Evolutionary conservation across 768 basidiomycete species (phyloP).

Genomic region (Lentinula boryana): DNA sequence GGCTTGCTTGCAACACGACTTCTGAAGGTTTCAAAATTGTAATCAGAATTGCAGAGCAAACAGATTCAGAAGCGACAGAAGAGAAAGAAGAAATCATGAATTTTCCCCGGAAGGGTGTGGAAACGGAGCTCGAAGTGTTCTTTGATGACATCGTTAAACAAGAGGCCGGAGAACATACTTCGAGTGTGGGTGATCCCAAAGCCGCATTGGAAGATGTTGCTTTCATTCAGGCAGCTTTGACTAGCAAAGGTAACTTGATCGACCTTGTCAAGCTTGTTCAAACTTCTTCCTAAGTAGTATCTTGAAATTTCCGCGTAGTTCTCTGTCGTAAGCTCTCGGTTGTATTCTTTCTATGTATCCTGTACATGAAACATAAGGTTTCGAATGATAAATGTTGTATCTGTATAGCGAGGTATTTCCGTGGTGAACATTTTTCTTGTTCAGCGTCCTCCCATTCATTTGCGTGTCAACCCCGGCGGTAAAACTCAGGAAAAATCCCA

Average conservation of each 20-base stretch:
- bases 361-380: neutral
- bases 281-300: neutral
- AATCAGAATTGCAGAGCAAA: constrained; percentile 9
- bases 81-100: constrained; percentile 41
- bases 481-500: neutral
- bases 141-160: constrained; percentile 33
- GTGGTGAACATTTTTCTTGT: neutral
- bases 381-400: neutral
- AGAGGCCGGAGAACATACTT: constrained; percentile 33
- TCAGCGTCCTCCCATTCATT: neutral
- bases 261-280: constrained; percentile 40
- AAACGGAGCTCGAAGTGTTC: constrained; percentile 54
- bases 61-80: constrained; percentile 10
- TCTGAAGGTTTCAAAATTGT: constrained; percentile 27
- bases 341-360: neutral
- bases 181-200: constrained; percentile 49
- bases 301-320: neutral
- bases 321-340: neutral
- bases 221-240: constrained; percentile 72
- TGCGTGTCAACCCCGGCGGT: neutral
- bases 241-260: constrained; percentile 54
- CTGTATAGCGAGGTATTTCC: neutral
- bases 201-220: constrained; percentile 71
- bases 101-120: constrained; percentile 43
- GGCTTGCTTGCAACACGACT: constrained; percentile 38